phyloP scores from a whole-genome alignment of 768 basidiomycete species.

The Lentinula sp. region DNA sequence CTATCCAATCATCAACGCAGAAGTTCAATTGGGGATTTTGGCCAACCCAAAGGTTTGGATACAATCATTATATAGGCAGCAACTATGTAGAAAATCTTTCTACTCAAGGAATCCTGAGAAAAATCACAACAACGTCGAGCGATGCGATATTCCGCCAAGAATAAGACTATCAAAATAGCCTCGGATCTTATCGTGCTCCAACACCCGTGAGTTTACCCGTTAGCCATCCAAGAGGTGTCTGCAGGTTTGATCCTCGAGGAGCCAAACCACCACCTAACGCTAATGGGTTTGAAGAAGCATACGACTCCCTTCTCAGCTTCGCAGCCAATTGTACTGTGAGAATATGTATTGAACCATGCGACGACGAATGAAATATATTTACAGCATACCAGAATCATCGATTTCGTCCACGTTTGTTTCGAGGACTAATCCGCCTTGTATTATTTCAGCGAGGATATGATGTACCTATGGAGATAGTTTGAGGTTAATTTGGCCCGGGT shows the following conservation, averaged over 20 bases:
- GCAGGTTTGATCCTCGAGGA: constrained; percentile 52
- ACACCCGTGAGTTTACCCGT: constrained; percentile 69
- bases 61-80: too few species aligned
- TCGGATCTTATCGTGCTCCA: constrained; percentile 30
- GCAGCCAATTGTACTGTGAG: constrained; percentile 61
- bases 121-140: too few species aligned
- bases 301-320: constrained; percentile 72
- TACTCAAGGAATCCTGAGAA: too few species aligned
- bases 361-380: constrained; percentile 1
- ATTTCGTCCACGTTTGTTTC: constrained; percentile 94
- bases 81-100: too few species aligned
- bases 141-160: too few species aligned
- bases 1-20: neutral
- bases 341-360: neutral
- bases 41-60: too few species aligned
- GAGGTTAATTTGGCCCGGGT: neutral
- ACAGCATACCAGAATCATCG: constrained; percentile 52
- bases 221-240: constrained; percentile 75
- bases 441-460: constrained; percentile 91
- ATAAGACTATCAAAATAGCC: too few species aligned
- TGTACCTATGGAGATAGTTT: constrained; percentile 57
- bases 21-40: neutral
- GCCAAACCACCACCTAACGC: constrained; percentile 64
- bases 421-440: constrained; percentile 93
- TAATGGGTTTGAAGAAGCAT: constrained; percentile 75